Evolutionary conservation across 2,329 filamentous ascomycete species (phyloP), one percentile per base, ranked within the genome.

Genomic region (Fusarium sp.): DNA sequence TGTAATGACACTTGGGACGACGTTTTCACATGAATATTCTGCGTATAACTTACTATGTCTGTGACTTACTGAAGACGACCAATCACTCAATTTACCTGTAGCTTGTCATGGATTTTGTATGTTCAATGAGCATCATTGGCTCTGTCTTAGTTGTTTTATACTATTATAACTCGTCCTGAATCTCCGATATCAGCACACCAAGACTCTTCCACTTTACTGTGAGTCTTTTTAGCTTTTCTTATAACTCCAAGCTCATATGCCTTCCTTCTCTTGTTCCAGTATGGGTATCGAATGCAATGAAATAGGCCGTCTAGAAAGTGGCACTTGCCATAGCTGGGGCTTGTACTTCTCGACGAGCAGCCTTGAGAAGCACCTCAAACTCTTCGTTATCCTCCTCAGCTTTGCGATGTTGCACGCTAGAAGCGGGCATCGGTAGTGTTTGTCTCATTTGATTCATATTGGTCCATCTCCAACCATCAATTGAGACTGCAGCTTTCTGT

Each of bases 391-490:
- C 10, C n/a, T 34, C 23, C 25, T 45, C 30, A 4, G 28, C 45
- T 5, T 34, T 23, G 9, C 25, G 32, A 20, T n/a, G 32, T 12
- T n/a, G 21, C 11, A 14, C 9, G 37, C 23, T 41, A 14, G 23
- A 27, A 28, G 49, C 20, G 11, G 60, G 60, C 48, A 65, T 51
- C 18, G 30, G 53, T 41, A 57, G 20, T n/a, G 21, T 23, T 21
- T 46, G 18, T 6, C 25, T 21, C 13, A 28, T 28, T 42, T 41
- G 41, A 20, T 45, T 56, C 40, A n/a, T 60, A 27, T 75, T 69
- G 40, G 69, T 63, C 68, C 63, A 74, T 47, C 66, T 64, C 73
- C 73, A 75, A 12, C 70, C 73, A 21, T 63, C 53, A 18, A 75
- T 54, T 45, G 71, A 70, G 13, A 25, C 6, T 8, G 60, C 43